phyloP scores from a whole-genome alignment of 2,329 filamentous ascomycete species.

The Fusarium liriodendri region DNA sequence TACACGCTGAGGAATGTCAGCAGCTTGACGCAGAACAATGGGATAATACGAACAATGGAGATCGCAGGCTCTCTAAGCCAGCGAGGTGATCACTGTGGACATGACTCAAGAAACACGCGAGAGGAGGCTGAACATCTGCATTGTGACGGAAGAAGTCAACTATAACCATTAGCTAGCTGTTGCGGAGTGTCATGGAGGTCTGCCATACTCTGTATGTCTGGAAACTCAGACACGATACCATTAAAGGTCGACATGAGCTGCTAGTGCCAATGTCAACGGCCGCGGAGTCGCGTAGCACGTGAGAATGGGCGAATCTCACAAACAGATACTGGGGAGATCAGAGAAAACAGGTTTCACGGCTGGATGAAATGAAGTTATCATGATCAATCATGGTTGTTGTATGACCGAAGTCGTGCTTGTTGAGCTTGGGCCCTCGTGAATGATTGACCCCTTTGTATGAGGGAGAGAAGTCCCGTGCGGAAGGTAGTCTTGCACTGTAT shows the following conservation, averaged over 20 bases:
- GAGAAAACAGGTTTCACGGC: background rate
- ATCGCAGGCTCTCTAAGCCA: slow-evolving; percentile 80
- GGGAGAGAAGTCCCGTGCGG: background rate
- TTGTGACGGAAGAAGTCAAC: slow-evolving; percentile 84
- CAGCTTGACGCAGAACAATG: background rate
- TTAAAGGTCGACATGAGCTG: slow-evolving; percentile 80
- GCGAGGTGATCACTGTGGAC: slow-evolving; percentile 90
- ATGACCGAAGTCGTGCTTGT: background rate
- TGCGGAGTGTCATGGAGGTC: accelerated
- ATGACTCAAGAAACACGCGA: slow-evolving; percentile 92
- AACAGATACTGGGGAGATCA: background rate
- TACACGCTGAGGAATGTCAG: slow-evolving; percentile 69
- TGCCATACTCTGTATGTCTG: slow-evolving; percentile 73
- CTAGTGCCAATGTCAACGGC: background rate
- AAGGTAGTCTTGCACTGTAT: background rate
- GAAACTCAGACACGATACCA: slow-evolving; percentile 80
- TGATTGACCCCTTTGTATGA: background rate
- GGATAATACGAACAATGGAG: slow-evolving; percentile 71
- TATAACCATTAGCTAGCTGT: slow-evolving; percentile 45
- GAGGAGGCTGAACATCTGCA: slow-evolving; percentile 66
- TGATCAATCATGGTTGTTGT: background rate
- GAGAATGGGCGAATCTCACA: background rate
- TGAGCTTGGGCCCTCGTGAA: background rate
- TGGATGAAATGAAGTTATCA: background rate
- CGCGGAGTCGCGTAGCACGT: background rate